Conservation (phyloP, 257 asterid genomes). For the Nicotiana attenuata region DNA sequence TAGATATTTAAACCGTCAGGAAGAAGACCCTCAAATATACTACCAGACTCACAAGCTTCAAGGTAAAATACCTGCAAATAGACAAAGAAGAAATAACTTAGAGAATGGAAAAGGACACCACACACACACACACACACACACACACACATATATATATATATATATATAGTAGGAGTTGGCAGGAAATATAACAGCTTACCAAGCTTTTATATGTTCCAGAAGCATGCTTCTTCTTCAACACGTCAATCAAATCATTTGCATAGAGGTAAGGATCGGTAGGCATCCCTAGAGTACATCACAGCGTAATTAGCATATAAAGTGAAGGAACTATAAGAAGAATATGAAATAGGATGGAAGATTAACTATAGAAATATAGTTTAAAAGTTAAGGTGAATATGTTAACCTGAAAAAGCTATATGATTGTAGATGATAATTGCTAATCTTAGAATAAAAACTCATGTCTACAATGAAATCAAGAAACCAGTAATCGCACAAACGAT, state of each 20-base stretch:
- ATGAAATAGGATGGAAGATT: not conserved
- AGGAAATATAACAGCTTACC: conserved; percentile 36
- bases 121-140: no score
- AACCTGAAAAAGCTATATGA: not conserved
- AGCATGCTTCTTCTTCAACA: conserved; percentile 70
- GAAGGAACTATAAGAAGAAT: not conserved
- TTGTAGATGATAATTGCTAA: not conserved
- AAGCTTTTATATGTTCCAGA: conserved; percentile 81
- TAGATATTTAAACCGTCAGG: conserved; percentile 80
- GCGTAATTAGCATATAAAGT: not conserved
- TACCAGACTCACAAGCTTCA: conserved; percentile 97
- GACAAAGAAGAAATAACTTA: not conserved
- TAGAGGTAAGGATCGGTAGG: conserved; percentile 73
- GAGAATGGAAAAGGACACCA: not conserved
- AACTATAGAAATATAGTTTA: not conserved
- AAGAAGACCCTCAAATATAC: conserved; percentile 93
- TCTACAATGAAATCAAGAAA: not conserved
- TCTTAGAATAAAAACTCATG: not conserved
- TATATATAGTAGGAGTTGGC: not conserved
- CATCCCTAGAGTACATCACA: conserved; percentile 47
- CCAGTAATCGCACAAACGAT: not conserved
- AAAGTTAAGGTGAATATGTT: not conserved
- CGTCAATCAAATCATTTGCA: conserved; percentile 57
- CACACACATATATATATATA: no score
- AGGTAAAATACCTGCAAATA: conserved; percentile 70